Percentiles rank a stretch among this genome's conserved stretches.
Evolutionary conservation across 192 early-diverging fungal genomes (phyloP).

Genomic region (Coemansia sp.): DNA sequence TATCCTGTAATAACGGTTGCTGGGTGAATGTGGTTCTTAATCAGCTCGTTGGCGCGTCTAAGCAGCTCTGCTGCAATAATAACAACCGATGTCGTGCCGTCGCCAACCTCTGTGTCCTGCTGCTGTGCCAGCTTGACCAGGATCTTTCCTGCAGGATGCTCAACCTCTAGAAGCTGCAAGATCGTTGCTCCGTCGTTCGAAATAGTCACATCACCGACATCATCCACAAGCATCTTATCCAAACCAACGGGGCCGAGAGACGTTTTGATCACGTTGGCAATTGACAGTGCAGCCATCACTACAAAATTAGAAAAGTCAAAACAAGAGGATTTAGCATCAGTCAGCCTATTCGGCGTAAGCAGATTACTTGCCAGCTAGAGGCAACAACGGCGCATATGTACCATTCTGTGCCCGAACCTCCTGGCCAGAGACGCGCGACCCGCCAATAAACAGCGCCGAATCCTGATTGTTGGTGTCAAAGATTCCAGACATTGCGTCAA

Average conservation of each 20-base stretch:
- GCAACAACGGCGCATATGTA: conserved; percentile 38
- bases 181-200: conserved; percentile 99
- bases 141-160: conserved; percentile 96
- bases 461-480: conserved; percentile 52
- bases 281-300: conserved; percentile 94
- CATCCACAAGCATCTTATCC: conserved; percentile 99
- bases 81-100: conserved; percentile 99
- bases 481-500: conserved; percentile 41
- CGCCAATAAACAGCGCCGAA: conserved; percentile 76
- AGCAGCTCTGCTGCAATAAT: conserved; percentile 98
- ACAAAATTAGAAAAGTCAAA: conserved; percentile 15
- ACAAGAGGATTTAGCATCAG: not conserved
- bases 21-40: conserved; percentile 99
- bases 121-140: conserved; percentile 98
- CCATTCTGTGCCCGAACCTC: conserved; percentile 94
- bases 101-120: conserved; percentile 99
- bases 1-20: conserved; percentile 99
- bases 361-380: not conserved
- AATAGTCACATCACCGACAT: conserved; percentile 99
- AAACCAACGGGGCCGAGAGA: conserved; percentile 98
- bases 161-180: conserved; percentile 92
- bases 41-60: conserved; percentile 92
- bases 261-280: conserved; percentile 98
- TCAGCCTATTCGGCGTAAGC: too few species aligned
- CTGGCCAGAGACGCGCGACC: conserved; percentile 84